These are phyloP conservation scores for Chernovozyma aurita DNA, from an alignment of 1,139 yeast species.

Conservation along the genomic window DNA sequence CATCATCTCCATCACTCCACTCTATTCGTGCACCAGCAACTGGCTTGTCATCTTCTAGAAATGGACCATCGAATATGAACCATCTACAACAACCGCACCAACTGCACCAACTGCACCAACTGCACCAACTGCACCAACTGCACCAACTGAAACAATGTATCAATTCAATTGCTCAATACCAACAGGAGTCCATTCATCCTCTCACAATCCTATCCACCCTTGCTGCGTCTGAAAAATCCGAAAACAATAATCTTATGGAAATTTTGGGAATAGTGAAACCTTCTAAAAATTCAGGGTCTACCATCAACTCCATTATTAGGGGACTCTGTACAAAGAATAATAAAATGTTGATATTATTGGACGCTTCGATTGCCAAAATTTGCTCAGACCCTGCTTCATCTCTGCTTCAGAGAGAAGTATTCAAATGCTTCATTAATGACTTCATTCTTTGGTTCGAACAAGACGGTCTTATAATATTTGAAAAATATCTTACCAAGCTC, in stretches of 20 bases:
- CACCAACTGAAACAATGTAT: neutral
- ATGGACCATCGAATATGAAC: neutral
- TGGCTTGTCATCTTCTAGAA: neutral
- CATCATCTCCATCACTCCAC: neutral
- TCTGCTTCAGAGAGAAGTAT: conserved; percentile 19
- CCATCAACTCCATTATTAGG: conserved; percentile 32
- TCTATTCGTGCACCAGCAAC: neutral
- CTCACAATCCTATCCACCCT: conserved; percentile 2
- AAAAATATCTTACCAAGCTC: conserved; percentile 22
- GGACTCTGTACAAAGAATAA: conserved; percentile 41
- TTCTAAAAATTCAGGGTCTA: conserved; percentile 20
- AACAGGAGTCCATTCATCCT: neutral
- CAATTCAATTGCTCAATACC: neutral
- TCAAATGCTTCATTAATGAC: conserved; percentile 36
- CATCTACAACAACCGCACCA: too few relatives aligned
- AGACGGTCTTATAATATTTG: conserved; percentile 28
- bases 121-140: too few relatives aligned
- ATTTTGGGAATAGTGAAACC: conserved; percentile 35
- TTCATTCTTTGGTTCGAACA: conserved; percentile 38
- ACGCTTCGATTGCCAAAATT: conserved; percentile 13
- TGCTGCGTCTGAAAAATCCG: conserved; percentile 21
- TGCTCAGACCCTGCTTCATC: conserved; percentile 8
- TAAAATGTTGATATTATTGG: conserved; percentile 23
- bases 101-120: too few relatives aligned
- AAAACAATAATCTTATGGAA: conserved; percentile 30